Base-by-base conservation (phyloP, 345 rosid genomes). In the Garcia nutans region DNA sequence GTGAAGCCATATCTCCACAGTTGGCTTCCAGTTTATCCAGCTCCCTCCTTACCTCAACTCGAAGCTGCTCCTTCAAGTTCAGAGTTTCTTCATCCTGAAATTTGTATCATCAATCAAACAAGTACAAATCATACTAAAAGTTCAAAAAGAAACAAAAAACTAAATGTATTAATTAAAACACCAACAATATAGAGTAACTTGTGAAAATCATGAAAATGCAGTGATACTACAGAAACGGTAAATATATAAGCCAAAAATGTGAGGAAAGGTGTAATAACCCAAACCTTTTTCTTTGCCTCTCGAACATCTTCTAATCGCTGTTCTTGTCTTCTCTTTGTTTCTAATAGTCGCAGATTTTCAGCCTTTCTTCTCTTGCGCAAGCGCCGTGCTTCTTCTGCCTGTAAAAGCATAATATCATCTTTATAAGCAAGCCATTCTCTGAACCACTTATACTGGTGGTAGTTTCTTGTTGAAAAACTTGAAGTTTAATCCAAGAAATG, bases 281-380 rank as follows among this genome's bases (percentile, higher is more conserved):
- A 63, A 23, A 76, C 79, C 79, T 76, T 76, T 63, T 70, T 76
- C 45, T 76, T 68, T 61, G 74, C 65, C 42, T 76, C 74, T 61
- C 79, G 73, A 31, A 76, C 62, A 47, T 76, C 79, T 20, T 70
- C 74, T 10, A 76, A 10, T 33, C 79, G 74, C 54, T 76, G 74
- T 61, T 69, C 61, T 52, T 76, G 79, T 37, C 79, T 76, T 61
- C 69, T 70, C 69, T 76, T 61, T 68, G 65, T 76, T 33, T 76
- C 79, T 31, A 50, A 28, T 56, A 70, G 37, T 52, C 79, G 79
- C 31, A 31, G 37, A 22, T 52, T 60, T 70, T 76, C 79, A 61
- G 79, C 74, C 56, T 76, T 77, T 77, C 37, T 70, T 41, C 75
- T 77, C 61, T 77, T 77, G 37, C 75, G 54, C 70, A 77, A 50